Base-by-base conservation (phyloP, 257 asterid genomes). In the Fraxinus cuspidata region DNA sequence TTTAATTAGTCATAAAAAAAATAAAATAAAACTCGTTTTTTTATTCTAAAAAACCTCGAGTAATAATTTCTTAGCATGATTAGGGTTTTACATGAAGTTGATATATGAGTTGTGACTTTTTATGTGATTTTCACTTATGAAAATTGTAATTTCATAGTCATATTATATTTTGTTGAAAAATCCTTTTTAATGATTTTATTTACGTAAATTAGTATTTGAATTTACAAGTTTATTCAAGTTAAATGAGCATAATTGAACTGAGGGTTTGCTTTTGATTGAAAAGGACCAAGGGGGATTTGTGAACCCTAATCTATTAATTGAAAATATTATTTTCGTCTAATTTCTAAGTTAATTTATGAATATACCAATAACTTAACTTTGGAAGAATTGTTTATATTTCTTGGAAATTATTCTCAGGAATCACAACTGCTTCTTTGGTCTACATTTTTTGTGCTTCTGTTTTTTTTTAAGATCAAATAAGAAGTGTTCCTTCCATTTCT, bases 381-480 rank as follows among this genome's bases (percentile, higher is more conserved):
- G 87, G 85, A 83, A 80, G 90, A 84, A 84, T 87, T 40, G 81
- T 86, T 81, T 77, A 80, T 44, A 83, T 47, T 75, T 27, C 27
- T 73, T 77, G 73, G 79, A 82, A 80, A 80, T 75, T 75, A 84
- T 81, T 82, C 77, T 74, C 1, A 2, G 83, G 85, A 83, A 83
- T 70, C 83, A 79, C 53, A 75, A 74, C 74, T 78, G 78, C 79
- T 79, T 80, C 42, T 37, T 37, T 8, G 12, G 42, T 37, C 12
- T 37, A 37, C 42, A 0, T 37, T 37, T 77, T 79, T 81, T 77
- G 80, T 81, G 83, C 86, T 82, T 83, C 82, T 83, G 65, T 80
- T 83, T 86, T 40, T 38, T 88, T 77, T 21, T 87, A 86, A 88
- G 44, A 71, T 34, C 0, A 77, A 82, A 82, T 19, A 5, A 47